Conservation (phyloP, 345 rosid species). For the Diplotaxis tenuifolia region DNA sequence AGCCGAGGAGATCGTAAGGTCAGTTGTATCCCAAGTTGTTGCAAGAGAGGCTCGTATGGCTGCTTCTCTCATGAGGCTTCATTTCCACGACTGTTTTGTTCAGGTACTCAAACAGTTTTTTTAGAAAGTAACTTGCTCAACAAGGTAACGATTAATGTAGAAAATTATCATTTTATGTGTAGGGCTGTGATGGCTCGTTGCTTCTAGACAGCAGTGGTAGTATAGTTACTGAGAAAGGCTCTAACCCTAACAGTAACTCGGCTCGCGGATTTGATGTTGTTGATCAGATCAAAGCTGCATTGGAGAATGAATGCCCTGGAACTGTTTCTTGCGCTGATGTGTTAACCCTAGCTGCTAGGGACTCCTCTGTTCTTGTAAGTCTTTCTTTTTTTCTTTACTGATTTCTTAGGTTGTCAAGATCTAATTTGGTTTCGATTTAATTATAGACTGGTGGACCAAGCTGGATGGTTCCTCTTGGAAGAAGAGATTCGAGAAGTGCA, state of each 20-base stretch:
- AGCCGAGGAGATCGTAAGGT: slow-evolving; percentile 54
- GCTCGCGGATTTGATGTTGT: slow-evolving; percentile 82
- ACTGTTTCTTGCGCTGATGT: slow-evolving; percentile 89
- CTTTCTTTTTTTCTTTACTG: background rate
- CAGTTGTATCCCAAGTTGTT: slow-evolving; percentile 57
- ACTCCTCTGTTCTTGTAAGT: slow-evolving; percentile 83
- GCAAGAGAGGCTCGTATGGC: slow-evolving; percentile 67
- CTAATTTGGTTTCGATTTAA: slow-evolving; percentile 7
- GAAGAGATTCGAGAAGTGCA: slow-evolving; percentile 71
- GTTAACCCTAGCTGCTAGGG: slow-evolving; percentile 78
- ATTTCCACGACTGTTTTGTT: slow-evolving; percentile 87
- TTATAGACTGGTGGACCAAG: slow-evolving; percentile 78
- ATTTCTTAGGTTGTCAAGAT: background rate
- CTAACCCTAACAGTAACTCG: slow-evolving; percentile 69
- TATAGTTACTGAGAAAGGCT: slow-evolving; percentile 65
- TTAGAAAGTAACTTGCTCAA: slow-evolving; percentile 1
- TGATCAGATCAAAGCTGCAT: slow-evolving; percentile 72
- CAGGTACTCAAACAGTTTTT: slow-evolving; percentile 40
- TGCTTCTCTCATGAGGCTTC: slow-evolving; percentile 75
- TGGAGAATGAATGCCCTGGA: slow-evolving; percentile 72
- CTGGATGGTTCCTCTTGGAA: slow-evolving; percentile 86
- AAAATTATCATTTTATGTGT: background rate
- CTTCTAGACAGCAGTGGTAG: slow-evolving; percentile 65
- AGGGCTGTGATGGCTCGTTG: slow-evolving; percentile 93
- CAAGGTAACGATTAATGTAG: background rate